A percentile compares a stretch with the other conserved stretches of the same genome.
Evolutionary conservation across 208 protist genomes (phyloP).

Genomic region (Wallacemonas sp.): DNA sequence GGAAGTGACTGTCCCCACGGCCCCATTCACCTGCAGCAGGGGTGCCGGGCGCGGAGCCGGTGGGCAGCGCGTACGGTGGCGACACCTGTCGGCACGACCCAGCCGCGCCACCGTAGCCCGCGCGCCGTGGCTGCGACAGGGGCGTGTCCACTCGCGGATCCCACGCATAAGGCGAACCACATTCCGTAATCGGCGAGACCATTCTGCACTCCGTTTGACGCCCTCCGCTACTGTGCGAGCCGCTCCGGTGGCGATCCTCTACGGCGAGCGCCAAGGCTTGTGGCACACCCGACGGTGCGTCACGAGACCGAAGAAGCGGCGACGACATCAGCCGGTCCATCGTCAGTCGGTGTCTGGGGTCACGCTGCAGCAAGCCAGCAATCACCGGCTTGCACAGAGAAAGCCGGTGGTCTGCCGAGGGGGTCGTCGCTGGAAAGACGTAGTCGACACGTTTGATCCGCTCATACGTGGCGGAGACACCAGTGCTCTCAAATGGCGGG

Average conservation of each 20-base stretch:
- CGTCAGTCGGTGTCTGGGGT: constrained; percentile 64
- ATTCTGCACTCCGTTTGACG: neutral
- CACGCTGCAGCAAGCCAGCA: constrained; percentile 54
- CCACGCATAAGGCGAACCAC: neutral
- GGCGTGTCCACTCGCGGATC: neutral
- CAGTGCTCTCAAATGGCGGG: constrained; percentile 80
- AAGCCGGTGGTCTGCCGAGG: constrained; percentile 27
- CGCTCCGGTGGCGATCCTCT: neutral
- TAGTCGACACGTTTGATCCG: constrained; percentile 61
- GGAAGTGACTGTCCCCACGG: too few relatives aligned
- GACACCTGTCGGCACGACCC: too few relatives aligned
- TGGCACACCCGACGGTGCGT: neutral
- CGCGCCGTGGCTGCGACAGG: too few relatives aligned
- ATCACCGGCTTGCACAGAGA: constrained; percentile 84
- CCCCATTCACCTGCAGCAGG: neutral
- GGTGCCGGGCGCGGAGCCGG: too few relatives aligned
- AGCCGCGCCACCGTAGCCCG: too few relatives aligned
- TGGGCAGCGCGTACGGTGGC: too few relatives aligned
- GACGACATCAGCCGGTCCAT: constrained; percentile 8
- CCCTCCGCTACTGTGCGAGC: too few relatives aligned
- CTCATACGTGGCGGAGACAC: constrained; percentile 54
- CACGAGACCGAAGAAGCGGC: constrained; percentile 27
- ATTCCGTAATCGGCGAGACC: neutral
- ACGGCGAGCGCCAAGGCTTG: neutral
- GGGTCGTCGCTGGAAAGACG: constrained; percentile 64